phyloP scores from a whole-genome alignment of 768 basidiomycete species.

The Boletellus emodensis region DNA sequence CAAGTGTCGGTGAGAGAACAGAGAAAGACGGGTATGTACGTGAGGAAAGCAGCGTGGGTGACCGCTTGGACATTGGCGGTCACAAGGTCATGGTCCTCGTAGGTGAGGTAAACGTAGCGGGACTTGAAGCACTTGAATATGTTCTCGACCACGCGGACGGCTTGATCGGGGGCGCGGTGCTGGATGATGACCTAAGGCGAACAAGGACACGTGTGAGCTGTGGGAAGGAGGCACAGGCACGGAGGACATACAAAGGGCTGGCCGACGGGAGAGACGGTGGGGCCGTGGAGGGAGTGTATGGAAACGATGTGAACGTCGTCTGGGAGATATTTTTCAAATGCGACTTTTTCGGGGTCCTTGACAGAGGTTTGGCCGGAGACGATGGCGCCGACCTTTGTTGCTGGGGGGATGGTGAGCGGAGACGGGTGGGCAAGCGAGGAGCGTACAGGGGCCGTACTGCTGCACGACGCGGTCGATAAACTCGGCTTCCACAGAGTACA shows the following conservation, averaged over 20 bases:
- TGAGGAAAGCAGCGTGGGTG: slow-evolving; percentile 95
- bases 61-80: slow-evolving; percentile 99
- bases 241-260: slow-evolving; percentile 75
- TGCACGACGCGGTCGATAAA: slow-evolving; percentile 78
- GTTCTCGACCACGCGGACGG: slow-evolving; percentile 73
- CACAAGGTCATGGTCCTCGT: slow-evolving; percentile 93
- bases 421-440: not conserved
- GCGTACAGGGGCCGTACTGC: slow-evolving; percentile 87
- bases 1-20: not conserved
- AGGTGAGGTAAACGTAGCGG: slow-evolving; percentile 88
- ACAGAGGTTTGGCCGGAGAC: slow-evolving; percentile 97
- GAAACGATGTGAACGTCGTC: slow-evolving; percentile 85
- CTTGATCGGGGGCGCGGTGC: slow-evolving; percentile 74
- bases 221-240: not conserved
- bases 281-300: slow-evolving; percentile 92
- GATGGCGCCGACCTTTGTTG: slow-evolving; percentile 87
- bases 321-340: slow-evolving; percentile 88
- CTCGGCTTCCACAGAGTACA: slow-evolving; percentile 95
- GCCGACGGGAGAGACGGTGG: slow-evolving; percentile 78
- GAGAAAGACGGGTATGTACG: slow-evolving; percentile 43
- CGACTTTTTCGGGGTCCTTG: slow-evolving; percentile 87
- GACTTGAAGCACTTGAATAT: slow-evolving; percentile 78
- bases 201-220: not conserved
- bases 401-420: slow-evolving; percentile 35
- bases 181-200: slow-evolving; percentile 73